Base-by-base conservation (phyloP, 1,139 yeast genomes). In the Candida neerlandica region DNA sequence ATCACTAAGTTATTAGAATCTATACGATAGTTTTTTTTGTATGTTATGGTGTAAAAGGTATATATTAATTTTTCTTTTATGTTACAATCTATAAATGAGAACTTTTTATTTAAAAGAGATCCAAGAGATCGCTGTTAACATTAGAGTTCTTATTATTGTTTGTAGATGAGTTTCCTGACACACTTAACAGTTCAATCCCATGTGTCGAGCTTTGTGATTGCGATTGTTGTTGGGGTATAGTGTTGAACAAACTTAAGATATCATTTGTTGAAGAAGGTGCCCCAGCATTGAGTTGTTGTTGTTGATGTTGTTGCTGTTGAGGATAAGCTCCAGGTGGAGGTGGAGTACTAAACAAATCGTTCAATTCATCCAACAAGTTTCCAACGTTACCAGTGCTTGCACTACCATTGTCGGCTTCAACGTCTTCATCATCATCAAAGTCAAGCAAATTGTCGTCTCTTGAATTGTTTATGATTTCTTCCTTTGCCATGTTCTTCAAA, bases 391-490 rank as follows among this genome's bases (percentile, higher is more conserved):
- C 47, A 38, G 49, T 50, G 29, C 45, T 56, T 5, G 49, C 50
- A 16, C 43, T 52, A 5, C 51, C 49, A n/a, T 47, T 35, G 14
- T 43, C 46, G 12, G 5, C 44, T 15, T 64, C 62, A 29, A 71
- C 83, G 1, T 64, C 71, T n/a, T 73, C 81, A 54, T 82, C 87
- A 60, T 89, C 97, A 55, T 71, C 80, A 57, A 94, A 84, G 64
- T 94, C 97, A 45, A 94, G 80, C 58, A 94, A 76, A 60, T 89
- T 90, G 61, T 92, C 98, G 43, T 87, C 86, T 59, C 86, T 85
- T 7, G 78, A 75, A 53, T 80, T 82, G 50, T 75, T 78, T 48
- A 86, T 83, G 50, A 87, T 84, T 61, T 89, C 97, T 54, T 83
- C 85, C 58, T 84, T 86, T 12, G 97, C 97, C 59, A 86, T 71